phyloP scores from a whole-genome alignment of 768 basidiomycete genomes.

The Hirschioporus abietinus region DNA sequence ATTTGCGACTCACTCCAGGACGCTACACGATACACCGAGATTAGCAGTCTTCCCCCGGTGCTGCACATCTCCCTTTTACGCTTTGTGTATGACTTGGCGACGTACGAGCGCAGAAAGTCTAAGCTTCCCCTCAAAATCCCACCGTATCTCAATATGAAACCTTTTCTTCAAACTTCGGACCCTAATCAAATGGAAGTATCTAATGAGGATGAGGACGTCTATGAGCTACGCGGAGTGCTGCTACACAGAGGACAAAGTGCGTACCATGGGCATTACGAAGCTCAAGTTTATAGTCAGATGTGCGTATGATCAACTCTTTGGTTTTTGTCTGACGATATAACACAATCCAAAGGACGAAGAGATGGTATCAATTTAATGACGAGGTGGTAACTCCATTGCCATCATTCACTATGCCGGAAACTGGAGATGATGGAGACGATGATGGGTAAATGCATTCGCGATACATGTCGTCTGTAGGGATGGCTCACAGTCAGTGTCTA shows the following conservation, averaged over 20 bases:
- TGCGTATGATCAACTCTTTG: conserved; percentile 30
- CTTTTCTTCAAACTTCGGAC: conserved; percentile 35
- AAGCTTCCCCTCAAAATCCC: conserved; percentile 83
- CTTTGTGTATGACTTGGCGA: conserved; percentile 81
- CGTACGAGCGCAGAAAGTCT: conserved; percentile 82
- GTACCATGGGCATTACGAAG: conserved; percentile 87
- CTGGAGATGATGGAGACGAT: conserved; percentile 21
- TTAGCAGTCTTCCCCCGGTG: conserved; percentile 74
- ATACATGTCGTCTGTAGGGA: background rate
- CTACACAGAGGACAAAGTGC: conserved; percentile 91
- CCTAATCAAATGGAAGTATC: background rate
- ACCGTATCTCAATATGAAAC: conserved; percentile 62
- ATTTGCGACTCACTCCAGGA: conserved; percentile 67
- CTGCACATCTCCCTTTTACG: conserved; percentile 89
- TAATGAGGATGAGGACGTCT: conserved; percentile 34
- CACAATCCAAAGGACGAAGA: conserved; percentile 49
- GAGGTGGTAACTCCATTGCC: conserved; percentile 66
- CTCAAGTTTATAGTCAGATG: conserved; percentile 72
- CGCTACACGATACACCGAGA: conserved; percentile 71
- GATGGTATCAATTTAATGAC: conserved; percentile 94
- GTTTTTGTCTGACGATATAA: conserved; percentile 7
- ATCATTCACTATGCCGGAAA: conserved; percentile 35
- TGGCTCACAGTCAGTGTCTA: background rate
- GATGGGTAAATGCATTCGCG: conserved; percentile 19
- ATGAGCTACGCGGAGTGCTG: conserved; percentile 81